Evolutionary conservation across 768 basidiomycete genomes (phyloP), one percentile per base, ranked within the genome.

Genomic region (Stropharia rugosoannulata): DNA sequence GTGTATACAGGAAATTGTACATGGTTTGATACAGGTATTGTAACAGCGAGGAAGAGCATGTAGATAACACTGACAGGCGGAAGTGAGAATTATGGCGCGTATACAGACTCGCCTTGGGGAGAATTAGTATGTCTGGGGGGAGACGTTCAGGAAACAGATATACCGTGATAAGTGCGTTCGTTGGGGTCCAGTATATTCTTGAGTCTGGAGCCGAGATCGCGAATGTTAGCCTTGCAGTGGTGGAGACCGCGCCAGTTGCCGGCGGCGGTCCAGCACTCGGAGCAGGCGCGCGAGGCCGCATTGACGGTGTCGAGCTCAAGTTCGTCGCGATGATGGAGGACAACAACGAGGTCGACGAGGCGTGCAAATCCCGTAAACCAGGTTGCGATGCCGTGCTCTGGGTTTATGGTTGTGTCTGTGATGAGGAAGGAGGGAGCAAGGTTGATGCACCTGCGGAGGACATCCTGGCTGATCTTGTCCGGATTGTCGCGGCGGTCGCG

Each of bases 351-450:
- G 60, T 93, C 90, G 27, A 90, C 83, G 27, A 93, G 77, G 10
- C 81, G 75, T 68, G 77, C 78, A 64, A 93, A 81, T 2, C 90
- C 90, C 5, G 73, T 71, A 55, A 74, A 77, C 90, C 90, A 93
- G 8, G 84, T 80, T 12, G 63, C 58, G 22, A 84, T 70, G 0
- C 89, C 91, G 0, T 65, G 65, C 36, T 79, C 78, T 0, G 82
- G 75, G 63, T 85, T 83, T 59, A 77, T 90, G 54, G 83, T 84
- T 0, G 80, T 78, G 70, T 93, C 90, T 11, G 89, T 84, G 56
- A 93, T 67, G 43, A 92, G 81, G 65, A 86, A 90, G n/a, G 90
- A 89, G 1, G 90, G 86, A 12, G 90, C 80, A 38, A 91, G 82
- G 13, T 78, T 78, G 45, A 92, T 73, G 64, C 84, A 87, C 37